Evolutionary conservation across 2,329 filamentous ascomycete species (phyloP), one percentile per base, ranked within the genome.

Genomic region (Zarea fungicola): DNA sequence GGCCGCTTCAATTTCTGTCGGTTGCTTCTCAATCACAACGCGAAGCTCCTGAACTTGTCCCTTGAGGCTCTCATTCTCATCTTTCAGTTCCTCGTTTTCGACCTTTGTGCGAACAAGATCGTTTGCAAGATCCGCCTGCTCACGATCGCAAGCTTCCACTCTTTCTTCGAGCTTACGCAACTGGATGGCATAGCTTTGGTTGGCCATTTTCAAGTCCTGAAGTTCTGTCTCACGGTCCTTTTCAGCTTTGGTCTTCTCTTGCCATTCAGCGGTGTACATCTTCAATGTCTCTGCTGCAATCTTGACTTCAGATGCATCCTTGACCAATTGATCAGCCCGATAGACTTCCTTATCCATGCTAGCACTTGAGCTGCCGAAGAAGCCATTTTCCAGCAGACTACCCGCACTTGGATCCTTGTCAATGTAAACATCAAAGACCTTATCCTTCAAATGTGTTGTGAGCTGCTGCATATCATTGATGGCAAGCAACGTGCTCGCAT

Each of bases 371-470:
- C 86, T 92, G 52, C 93, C 93, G 62, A 99, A 99, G 75, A 99
- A 99, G 13, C 93, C 93, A 36, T 90, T 95, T 66, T 99, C 93
- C 1, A 97, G 80, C 41, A 99, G 85, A 14, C 90, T 96, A 43
- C 84, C 90, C n/a, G 90, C 85, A 3, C 90, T 95, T 0, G 93
- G 93, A 7, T 90, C 81, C 58, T 90, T 87, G 67, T 99, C 93
- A 54, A 99, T 96, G 66, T 99, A 99, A 32, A 90, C 90, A 62
- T 99, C 93, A 55, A 99, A 99, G 1, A 99, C 63, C 56, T 87
- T 87, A 66, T 99, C 93, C 64, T 96, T 96, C 22, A 99, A 75
- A 69, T 95, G 96, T 4, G 80, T 87, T 1, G 90, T 96, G 42
- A 99, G 76, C 35, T 87, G 82, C 42, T 84, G 77, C 90, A 99